Evolutionary conservation across 768 basidiomycete species (phyloP).

Genomic region (Xanthoconium stramineum): DNA sequence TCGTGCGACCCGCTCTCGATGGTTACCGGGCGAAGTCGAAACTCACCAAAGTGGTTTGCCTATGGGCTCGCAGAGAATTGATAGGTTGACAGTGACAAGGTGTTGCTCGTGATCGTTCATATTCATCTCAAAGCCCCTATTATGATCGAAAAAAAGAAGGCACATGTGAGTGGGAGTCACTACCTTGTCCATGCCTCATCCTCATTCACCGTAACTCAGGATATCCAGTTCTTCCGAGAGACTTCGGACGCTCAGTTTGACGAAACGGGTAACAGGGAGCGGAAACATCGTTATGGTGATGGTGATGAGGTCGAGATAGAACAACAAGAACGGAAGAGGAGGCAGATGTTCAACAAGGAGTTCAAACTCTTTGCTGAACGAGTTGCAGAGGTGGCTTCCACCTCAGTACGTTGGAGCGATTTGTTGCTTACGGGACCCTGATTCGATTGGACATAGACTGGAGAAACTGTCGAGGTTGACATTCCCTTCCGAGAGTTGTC

Average conservation of each 20-base stretch:
- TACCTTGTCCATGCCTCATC: background rate
- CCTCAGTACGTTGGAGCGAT: slow-evolving; percentile 54
- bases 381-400: slow-evolving; percentile 77
- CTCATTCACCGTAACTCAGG: slow-evolving; percentile 43
- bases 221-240: slow-evolving; percentile 99
- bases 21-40: slow-evolving; percentile 95
- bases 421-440: background rate
- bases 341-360: slow-evolving; percentile 88
- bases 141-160: slow-evolving; percentile 98
- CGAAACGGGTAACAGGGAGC: slow-evolving; percentile 98
- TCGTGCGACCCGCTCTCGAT: slow-evolving; percentile 90
- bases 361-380: slow-evolving; percentile 93
- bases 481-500: slow-evolving; percentile 96
- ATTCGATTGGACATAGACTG: slow-evolving; percentile 42
- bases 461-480: slow-evolving; percentile 88
- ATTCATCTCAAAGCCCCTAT: slow-evolving; percentile 92
- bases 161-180: slow-evolving; percentile 62
- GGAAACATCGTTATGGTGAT: slow-evolving; percentile 94
- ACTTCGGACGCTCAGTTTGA: slow-evolving; percentile 99
- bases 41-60: slow-evolving; percentile 96
- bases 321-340: slow-evolving; percentile 90
- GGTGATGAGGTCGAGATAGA: slow-evolving; percentile 99
- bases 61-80: slow-evolving; percentile 85
- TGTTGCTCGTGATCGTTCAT: slow-evolving; percentile 91
- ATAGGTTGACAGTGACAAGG: slow-evolving; percentile 84